Base-by-base conservation (phyloP, 108 stramenopile genomes). In the Licmophora abbreviata region DNA sequence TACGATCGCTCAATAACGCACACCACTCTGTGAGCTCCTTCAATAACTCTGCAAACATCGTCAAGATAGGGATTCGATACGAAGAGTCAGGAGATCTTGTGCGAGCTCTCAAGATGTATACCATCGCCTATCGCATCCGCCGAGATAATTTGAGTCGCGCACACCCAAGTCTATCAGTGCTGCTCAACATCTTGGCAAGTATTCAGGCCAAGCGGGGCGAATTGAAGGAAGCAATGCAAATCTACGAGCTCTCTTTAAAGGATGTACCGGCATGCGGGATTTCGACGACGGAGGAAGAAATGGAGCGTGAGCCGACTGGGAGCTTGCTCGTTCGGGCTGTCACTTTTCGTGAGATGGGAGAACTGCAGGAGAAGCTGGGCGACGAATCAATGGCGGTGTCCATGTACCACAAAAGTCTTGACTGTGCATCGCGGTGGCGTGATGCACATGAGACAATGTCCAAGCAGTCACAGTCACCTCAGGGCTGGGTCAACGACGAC, bases 71-170 rank as follows among this genome's bases (percentile, higher is more conserved):
- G 20, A 79, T 84, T 63, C 68, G 76, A 36, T 68, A 80, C 48
- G 83, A 86, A 59, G 74, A 72, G 23, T 31, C 48, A 9, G 83
- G 81, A 24, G 62, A 77, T 43, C 50, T 74, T 12, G 63, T 86
- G 12, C 66, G 64, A 37, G 89, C 89, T 22, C 47, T 91, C 0
- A 81, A 85, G 51, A 75, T 87, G 78, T 92, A 88, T 47, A 88
- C 85, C 18, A 76, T 92, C 34, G 85, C 90, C 2, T 88, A 87
- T 57, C 83, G 90, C 1, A 92, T 92, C 57, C 67, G 85, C 23
- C 29, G 81, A 8, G 90, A 92, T 43, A 64, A 69, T 18, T 51
- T 88, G 26, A 74, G 78, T 25, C 59, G 61, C 7, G 54, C 72
- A 28, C 90, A 92, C 55, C 85, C 90, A 1, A 73, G 69, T 46